phyloP scores from a whole-genome alignment of 306 rosid species.

The Citrullus mucosospermus region DNA sequence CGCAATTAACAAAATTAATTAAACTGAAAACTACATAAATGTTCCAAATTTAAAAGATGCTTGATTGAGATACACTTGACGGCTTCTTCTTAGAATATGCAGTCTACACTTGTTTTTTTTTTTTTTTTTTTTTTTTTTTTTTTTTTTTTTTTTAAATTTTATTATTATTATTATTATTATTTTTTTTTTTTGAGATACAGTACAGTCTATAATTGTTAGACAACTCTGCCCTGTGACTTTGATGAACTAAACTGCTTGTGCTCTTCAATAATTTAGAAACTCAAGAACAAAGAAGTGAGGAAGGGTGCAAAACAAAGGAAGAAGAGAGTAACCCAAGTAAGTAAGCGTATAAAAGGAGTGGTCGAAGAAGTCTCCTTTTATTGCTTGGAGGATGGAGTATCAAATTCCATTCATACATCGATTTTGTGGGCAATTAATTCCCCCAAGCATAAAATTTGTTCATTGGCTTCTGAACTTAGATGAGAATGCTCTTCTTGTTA shows the following conservation, averaged over 20 bases:
- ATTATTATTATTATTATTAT: background rate
- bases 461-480: background rate
- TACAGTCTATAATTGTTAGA: background rate
- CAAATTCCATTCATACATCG: background rate
- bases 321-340: background rate
- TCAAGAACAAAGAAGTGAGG: background rate
- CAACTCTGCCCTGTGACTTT: background rate
- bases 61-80: background rate
- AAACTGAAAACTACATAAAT: background rate
- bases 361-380: background rate
- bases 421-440: background rate
- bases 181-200: background rate
- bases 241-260: background rate
- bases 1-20: background rate
- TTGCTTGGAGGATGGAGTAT: background rate
- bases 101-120: background rate
- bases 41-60: background rate
- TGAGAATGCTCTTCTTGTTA: background rate
- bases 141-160: background rate
- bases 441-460: background rate
- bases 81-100: background rate
- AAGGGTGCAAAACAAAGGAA: background rate
- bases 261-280: background rate
- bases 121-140: background rate
- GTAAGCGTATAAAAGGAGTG: background rate